Evolutionary conservation across 306 rosid genomes (phyloP).

Genomic region (Castanopsis chinensis): DNA sequence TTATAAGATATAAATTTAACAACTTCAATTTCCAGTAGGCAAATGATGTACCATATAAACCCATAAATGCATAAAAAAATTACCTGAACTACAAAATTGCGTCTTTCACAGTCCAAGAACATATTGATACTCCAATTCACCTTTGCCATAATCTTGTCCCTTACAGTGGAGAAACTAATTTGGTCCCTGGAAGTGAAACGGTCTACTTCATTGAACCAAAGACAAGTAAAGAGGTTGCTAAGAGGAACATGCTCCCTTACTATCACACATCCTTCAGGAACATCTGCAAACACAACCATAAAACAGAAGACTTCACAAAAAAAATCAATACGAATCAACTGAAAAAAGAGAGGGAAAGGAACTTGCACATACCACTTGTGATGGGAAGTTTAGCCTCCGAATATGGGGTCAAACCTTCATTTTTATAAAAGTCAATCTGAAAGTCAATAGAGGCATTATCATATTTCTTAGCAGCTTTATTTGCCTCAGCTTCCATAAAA

Average conservation of each 20-base stretch:
- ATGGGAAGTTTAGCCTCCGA: slow-evolving; percentile 88
- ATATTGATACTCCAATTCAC: slow-evolving; percentile 69
- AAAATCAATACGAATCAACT: background rate
- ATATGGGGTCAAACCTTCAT: slow-evolving; percentile 86
- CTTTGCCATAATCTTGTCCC: slow-evolving; percentile 63
- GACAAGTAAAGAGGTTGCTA: slow-evolving; percentile 89
- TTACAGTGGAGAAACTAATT: slow-evolving; percentile 74
- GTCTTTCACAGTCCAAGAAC: slow-evolving; percentile 93
- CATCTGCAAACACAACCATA: slow-evolving; percentile 64
- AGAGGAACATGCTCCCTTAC: slow-evolving; percentile 86
- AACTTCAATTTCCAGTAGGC: background rate
- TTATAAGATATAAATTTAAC: background rate
- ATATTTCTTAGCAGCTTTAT: slow-evolving; percentile 91
- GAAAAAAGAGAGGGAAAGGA: slow-evolving; percentile 8
- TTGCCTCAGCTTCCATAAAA: slow-evolving; percentile 93
- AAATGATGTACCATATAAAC: background rate
- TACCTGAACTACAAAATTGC: slow-evolving; percentile 93
- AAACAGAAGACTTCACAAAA: slow-evolving; percentile 15
- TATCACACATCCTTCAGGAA: slow-evolving; percentile 96
- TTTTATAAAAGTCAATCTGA: slow-evolving; percentile 80
- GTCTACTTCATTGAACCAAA: slow-evolving; percentile 98
- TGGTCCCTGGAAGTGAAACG: slow-evolving; percentile 97
- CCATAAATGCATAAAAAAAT: slow-evolving; percentile 1
- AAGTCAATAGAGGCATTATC: slow-evolving; percentile 83
- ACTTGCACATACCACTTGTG: slow-evolving; percentile 70